Evolutionary conservation across 768 basidiomycete genomes (phyloP).

Genomic region (Russula ochroleuca): DNA sequence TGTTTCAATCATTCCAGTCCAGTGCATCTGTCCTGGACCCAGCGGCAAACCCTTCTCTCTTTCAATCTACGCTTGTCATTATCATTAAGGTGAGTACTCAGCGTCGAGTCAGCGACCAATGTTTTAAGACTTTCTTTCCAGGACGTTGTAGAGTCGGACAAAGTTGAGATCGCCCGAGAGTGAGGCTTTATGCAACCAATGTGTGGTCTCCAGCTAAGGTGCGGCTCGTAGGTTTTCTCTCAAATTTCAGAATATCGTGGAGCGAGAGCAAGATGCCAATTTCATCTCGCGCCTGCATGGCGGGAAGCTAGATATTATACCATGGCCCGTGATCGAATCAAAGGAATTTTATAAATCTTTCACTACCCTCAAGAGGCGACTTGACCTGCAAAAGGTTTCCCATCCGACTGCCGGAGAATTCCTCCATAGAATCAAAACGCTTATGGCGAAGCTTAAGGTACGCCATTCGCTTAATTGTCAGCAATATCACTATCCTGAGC

Average conservation of each 20-base stretch:
- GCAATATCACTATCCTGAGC: not conserved
- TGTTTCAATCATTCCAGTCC: slow-evolving; percentile 60
- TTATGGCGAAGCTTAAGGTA: slow-evolving; percentile 21
- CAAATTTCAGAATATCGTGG: slow-evolving; percentile 58
- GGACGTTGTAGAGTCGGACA: slow-evolving; percentile 63
- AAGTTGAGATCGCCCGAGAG: slow-evolving; percentile 54
- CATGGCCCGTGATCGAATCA: slow-evolving; percentile 65
- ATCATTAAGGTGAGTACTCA: slow-evolving; percentile 50
- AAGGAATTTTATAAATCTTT: slow-evolving; percentile 56
- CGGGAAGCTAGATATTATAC: slow-evolving; percentile 53
- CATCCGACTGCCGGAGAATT: slow-evolving; percentile 53
- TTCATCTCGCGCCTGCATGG: slow-evolving; percentile 58
- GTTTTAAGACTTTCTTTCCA: slow-evolving; percentile 27
- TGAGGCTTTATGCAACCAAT: slow-evolving; percentile 26
- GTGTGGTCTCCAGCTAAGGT: not conserved
- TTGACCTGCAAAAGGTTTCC: slow-evolving; percentile 48
- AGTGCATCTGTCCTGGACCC: slow-evolving; percentile 56
- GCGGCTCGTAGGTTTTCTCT: slow-evolving; percentile 42
- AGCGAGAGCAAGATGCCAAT: slow-evolving; percentile 56
- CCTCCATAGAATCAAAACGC: slow-evolving; percentile 22
- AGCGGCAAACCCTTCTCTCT: slow-evolving; percentile 52
- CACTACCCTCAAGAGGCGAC: slow-evolving; percentile 40
- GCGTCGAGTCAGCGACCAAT: too few species aligned
- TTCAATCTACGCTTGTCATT: slow-evolving; percentile 54
- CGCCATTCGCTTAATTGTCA: too few species aligned